Base-by-base conservation (phyloP, 192 early-diverging fungal genomes). In the Linnemannia schmuckeri region DNA sequence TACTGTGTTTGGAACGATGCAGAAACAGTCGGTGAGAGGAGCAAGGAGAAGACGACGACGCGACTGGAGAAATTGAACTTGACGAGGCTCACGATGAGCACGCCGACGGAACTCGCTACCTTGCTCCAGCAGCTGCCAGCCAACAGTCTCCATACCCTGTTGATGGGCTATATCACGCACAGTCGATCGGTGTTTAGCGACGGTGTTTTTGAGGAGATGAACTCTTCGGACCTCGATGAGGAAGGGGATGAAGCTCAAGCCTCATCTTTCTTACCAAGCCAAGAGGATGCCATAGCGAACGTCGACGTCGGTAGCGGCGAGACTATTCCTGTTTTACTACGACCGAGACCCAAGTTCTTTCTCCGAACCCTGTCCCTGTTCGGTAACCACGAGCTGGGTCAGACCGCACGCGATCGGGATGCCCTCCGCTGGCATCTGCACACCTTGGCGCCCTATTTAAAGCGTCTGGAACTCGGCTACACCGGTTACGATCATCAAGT, bases 381-480 rank as follows among this genome's bases (percentile, higher is more conserved):
- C 68, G 83, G 83, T 2, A 85, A 85, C 42, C 18, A 74, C 8
- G 68, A 80, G 33, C 40, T 85, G 10, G 83, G 83, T 10, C 37
- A 12, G 37, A 68, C 83, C 9, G 71, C 18, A 46, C 54, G 35
- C 12, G 47, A 41, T 3, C 33, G 76, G 8, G 37, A 57, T 38
- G 49, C 69, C 0, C 69, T 85, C 9, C 74, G 72, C 18, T 44
- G 79, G 30, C 69, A 80, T 4, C 46, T 85, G 1, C 22, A 63
- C 33, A 74, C 55, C 7, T 63, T 85, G 1, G 40, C 78, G 0
- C 78, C 78, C 9, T 76, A 54, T 13, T 68, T 85, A 33, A 75
- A 44, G 44, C 77, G 83, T 15, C 74, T 85, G 3, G 83, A 85
- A 47, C 78, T 85, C 33, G 83, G 83, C 46, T 80, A 85, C 30